Base-by-base conservation (phyloP, 345 rosid species). In the Bruguiera sexangula region DNA sequence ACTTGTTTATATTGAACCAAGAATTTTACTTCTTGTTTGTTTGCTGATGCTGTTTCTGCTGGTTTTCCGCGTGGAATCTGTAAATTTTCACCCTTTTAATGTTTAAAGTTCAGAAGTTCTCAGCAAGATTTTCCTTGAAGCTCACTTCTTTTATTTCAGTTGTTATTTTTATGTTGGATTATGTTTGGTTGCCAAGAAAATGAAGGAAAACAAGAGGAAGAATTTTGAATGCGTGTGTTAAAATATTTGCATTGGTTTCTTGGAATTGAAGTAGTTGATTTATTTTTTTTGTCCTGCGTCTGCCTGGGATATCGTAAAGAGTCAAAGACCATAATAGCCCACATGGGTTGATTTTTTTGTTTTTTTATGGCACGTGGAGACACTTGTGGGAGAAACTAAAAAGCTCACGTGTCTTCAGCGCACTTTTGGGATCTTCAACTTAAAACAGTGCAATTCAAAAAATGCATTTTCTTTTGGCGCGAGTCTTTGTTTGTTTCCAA, bases 391-490 rank as follows among this genome's bases (percentile, higher is more conserved):
- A 43, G 50, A 43, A 43, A 43, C 50, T 7, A 37, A 59, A 54
- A 72, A 73, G 70, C 72, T 76, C 92, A 88, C 78, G 93, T 87
- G 90, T 71, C 46, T 27, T 37, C 13, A 69, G 83, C 96, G 88
- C 68, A 46, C 74, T 86, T 82, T 76, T 64, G 76, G 96, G 94
- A 92, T 86, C 97, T 81, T 76, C 60, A 71, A 67, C 83, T 76
- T 65, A 66, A 70, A 70, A 76, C 55, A 51, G 67, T 71, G 76
- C 78, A 57, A 66, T 70, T 26, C 58, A n/a, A 43, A 43, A 43
- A 43, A 43, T 4, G 8, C 27, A 8, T 53, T 11, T 22, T 54
- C 21, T 0, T 9, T 55, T 3, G 6, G 27, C 8, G 15, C n/a
- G 57, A 18, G 19, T 63, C 3, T 62, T 37, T 71, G 21, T 24